Conservation (phyloP, 2,329 filamentous ascomycete genomes). For the Cryphonectria nitschkei region DNA sequence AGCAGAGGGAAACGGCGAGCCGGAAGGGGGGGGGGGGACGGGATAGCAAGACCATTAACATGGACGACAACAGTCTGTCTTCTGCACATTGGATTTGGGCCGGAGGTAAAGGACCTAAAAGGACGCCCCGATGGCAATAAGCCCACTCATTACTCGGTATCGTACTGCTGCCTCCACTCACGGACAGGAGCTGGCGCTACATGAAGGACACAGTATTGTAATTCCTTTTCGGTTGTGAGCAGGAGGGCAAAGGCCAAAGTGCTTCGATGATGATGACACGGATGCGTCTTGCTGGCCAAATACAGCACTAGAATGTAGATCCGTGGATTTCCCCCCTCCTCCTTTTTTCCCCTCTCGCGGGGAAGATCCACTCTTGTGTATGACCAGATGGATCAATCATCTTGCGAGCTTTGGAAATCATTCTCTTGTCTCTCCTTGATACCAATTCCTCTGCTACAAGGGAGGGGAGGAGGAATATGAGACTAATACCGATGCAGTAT, state of each 20-base stretch:
- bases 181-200: not conserved
- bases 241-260: not conserved
- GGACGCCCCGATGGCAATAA: not conserved
- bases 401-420: not conserved
- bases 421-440: not conserved
- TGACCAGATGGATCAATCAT: not conserved
- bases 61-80: not conserved
- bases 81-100: not conserved
- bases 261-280: not conserved
- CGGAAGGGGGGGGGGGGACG: too few relatives aligned
- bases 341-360: not conserved
- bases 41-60: not conserved
- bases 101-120: not conserved
- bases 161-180: not conserved
- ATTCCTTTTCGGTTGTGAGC: not conserved
- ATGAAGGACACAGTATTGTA: not conserved
- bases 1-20: not conserved
- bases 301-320: not conserved
- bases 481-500: slow-evolving; percentile 1
- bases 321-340: not conserved
- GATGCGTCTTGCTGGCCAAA: not conserved
- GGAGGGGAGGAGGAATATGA: not conserved
- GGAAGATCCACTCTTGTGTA: not conserved
- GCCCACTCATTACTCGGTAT: not conserved
- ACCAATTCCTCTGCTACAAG: not conserved